Evolutionary conservation across 2,329 filamentous ascomycete species (phyloP).

Genomic region (Pseudogymnoascus sp.): DNA sequence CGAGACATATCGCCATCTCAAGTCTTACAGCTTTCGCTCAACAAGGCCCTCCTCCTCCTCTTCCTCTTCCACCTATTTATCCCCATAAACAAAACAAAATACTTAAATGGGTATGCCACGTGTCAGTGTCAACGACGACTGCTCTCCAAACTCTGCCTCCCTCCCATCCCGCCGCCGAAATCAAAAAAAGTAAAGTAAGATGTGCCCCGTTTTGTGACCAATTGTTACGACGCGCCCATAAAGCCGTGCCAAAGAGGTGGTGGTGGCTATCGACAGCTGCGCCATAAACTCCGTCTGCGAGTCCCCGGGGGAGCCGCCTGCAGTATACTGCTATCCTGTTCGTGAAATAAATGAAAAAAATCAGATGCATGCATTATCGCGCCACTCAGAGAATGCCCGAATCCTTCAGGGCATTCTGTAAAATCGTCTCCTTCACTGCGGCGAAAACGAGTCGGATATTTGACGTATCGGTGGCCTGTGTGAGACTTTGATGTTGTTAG

Average conservation of each 20-base stretch:
- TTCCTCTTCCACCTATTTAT: conserved; percentile 2
- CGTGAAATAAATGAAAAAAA: not conserved
- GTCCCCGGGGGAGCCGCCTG: not conserved
- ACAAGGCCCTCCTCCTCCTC: not conserved
- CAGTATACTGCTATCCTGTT: not conserved
- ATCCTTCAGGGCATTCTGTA: conserved; percentile 96
- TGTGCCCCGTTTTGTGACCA: not conserved
- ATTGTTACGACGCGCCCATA: conserved; percentile 3
- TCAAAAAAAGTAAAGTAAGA: not conserved
- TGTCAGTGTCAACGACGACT: conserved; percentile 7
- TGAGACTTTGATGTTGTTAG: conserved; percentile 53
- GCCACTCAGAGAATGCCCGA: conserved; percentile 75
- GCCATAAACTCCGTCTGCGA: conserved; percentile 2
- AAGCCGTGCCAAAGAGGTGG: conserved; percentile 3
- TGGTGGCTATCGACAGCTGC: not conserved
- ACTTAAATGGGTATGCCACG: conserved; percentile 6
- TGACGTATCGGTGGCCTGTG: conserved; percentile 96
- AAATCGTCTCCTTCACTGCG: conserved; percentile 95
- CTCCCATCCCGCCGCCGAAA: not conserved
- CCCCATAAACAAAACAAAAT: conserved; percentile 3
- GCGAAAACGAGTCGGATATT: conserved; percentile 98
- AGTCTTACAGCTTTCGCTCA: conserved; percentile 4
- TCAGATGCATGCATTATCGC: not conserved
- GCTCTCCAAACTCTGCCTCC: conserved; percentile 6
- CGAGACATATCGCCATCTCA: conserved; percentile 1